A percentile compares a stretch with the other conserved stretches of the same genome.
These are phyloP conservation scores for Candida koratica DNA, from an alignment of 805 yeast genomes.

Conservation along the genomic window DNA sequence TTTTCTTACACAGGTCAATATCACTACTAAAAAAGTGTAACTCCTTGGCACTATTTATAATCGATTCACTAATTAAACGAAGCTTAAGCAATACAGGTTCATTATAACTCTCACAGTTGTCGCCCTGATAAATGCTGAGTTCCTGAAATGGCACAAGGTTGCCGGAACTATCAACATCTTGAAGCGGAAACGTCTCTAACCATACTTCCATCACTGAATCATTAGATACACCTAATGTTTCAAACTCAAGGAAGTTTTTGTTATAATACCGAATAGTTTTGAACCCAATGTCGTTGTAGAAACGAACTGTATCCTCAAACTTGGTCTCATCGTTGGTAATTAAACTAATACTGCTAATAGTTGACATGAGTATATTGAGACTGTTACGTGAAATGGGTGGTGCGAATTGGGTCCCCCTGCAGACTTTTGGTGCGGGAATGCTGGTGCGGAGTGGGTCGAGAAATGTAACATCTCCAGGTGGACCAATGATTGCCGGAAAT, in stretches of 20 bases:
- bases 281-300: slow-evolving; percentile 62
- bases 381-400: too few species aligned
- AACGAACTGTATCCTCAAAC: slow-evolving; percentile 48
- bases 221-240: slow-evolving; percentile 50
- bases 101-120: slow-evolving; percentile 25
- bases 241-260: slow-evolving; percentile 25
- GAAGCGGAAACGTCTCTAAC: slow-evolving; percentile 65
- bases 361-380: too few species aligned
- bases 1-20: slow-evolving; percentile 19
- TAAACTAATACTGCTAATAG: slow-evolving; percentile 52
- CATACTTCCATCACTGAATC: slow-evolving; percentile 69
- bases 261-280: slow-evolving; percentile 55
- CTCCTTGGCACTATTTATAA: slow-evolving; percentile 12
- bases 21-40: slow-evolving; percentile 32
- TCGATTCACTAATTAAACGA: slow-evolving; percentile 21
- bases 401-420: too few species aligned
- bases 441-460: too few species aligned
- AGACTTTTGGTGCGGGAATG: too few species aligned
- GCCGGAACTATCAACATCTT: slow-evolving; percentile 31
- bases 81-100: slow-evolving; percentile 33
- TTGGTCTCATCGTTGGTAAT: slow-evolving; percentile 48
- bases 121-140: slow-evolving; percentile 35
- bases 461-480: too few species aligned
- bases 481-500: too few species aligned
- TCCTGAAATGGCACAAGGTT: slow-evolving; percentile 41